Evolutionary conservation across 2,329 filamentous ascomycete genomes (phyloP).

Genomic region (Verticillium klebahnii): DNA sequence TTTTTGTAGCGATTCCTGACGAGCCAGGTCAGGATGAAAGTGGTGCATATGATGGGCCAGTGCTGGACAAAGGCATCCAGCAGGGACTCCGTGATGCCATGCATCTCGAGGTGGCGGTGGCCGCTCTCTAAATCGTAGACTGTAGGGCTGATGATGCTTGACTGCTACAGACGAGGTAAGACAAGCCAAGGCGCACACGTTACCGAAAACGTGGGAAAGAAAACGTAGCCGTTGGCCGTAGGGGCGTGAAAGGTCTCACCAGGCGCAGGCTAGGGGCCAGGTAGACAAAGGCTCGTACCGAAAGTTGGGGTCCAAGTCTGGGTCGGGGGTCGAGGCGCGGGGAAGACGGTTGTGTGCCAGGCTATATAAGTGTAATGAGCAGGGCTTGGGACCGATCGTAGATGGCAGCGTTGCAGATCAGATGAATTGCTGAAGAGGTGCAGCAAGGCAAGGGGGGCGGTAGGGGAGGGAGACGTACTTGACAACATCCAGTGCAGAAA

Average conservation of each 20-base stretch:
- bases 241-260: background rate
- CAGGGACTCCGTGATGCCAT: conserved; percentile 27
- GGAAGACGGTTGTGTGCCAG: background rate
- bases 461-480: too few relatives aligned
- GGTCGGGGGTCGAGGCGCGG: background rate
- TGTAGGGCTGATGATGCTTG: background rate
- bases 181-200: background rate
- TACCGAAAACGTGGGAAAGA: background rate
- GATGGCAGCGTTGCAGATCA: background rate
- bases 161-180: background rate
- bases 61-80: conserved; percentile 31
- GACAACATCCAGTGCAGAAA: too few relatives aligned
- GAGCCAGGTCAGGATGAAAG: conserved; percentile 33
- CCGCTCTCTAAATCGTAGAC: background rate
- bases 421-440: background rate
- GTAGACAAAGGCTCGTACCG: background rate
- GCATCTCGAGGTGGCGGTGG: conserved; percentile 6
- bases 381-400: background rate
- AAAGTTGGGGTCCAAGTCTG: background rate
- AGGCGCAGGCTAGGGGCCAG: background rate
- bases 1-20: conserved; percentile 44
- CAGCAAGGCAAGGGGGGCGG: too few relatives aligned
- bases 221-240: background rate
- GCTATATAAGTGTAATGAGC: background rate
- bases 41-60: conserved; percentile 34